Evolutionary conservation across 768 basidiomycete species (phyloP).

Genomic region (Sistotremastrum suecicum): DNA sequence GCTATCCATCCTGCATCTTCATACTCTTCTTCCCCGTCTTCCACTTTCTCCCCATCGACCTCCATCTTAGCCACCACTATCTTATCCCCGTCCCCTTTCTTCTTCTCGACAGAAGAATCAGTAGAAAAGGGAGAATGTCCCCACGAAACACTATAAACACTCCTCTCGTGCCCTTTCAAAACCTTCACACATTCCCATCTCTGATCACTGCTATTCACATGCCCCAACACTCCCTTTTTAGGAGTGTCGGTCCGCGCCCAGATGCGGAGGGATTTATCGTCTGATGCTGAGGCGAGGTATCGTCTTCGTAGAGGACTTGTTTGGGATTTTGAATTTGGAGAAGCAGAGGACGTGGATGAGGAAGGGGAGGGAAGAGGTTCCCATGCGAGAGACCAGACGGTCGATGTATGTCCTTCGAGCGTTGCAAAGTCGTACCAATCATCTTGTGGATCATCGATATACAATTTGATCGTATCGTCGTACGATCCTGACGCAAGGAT

Average conservation of each 20-base stretch:
- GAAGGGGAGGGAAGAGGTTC: conserved; percentile 22
- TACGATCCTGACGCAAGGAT: conserved; percentile 95
- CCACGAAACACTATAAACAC: conserved; percentile 77
- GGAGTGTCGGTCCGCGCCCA: conserved; percentile 60
- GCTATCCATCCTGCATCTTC: conserved; percentile 64
- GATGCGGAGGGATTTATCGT: conserved; percentile 70
- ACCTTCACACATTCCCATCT: conserved; percentile 50
- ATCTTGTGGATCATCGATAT: conserved; percentile 83
- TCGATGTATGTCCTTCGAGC: conserved; percentile 66
- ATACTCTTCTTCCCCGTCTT: too few relatives aligned
- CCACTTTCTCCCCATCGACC: conserved; percentile 7
- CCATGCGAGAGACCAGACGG: conserved; percentile 87
- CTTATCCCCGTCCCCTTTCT: conserved; percentile 13
- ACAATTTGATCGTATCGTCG: conserved; percentile 91
- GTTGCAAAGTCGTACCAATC: conserved; percentile 89
- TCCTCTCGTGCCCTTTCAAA: conserved; percentile 53
- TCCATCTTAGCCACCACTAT: too few relatives aligned
- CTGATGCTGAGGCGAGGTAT: conserved; percentile 80
- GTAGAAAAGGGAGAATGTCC: too few relatives aligned
- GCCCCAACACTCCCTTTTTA: conserved; percentile 47
- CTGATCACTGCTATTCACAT: conserved; percentile 33
- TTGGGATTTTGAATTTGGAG: not conserved
- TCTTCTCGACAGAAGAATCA: too few relatives aligned
- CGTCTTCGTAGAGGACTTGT: conserved; percentile 41
- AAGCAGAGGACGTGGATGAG: conserved; percentile 27